Evolutionary conservation across 1,139 yeast species (phyloP).

Genomic region (Suhomyces chickasaworum): DNA sequence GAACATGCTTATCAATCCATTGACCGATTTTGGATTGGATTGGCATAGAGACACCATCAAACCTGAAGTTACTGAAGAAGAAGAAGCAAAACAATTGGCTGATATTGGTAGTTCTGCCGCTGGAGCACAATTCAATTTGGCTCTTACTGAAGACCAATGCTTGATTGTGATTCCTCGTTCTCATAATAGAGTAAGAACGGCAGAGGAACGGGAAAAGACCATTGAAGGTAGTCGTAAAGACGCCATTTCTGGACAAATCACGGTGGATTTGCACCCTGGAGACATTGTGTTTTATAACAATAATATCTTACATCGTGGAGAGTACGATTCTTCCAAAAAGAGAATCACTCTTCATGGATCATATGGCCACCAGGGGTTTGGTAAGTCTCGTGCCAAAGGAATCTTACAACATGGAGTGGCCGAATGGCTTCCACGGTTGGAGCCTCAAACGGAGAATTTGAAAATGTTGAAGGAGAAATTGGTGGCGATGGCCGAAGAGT

Average conservation of each 20-base stretch:
- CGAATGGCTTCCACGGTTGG: conserved; percentile 49
- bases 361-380: conserved; percentile 50
- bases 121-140: conserved; percentile 58
- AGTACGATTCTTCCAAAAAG: conserved; percentile 41
- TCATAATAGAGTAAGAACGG: conserved; percentile 50
- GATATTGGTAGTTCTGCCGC: conserved; percentile 41
- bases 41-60: conserved; percentile 61
- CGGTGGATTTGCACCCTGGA: conserved; percentile 52
- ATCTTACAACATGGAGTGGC: conserved; percentile 59
- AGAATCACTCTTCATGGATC: conserved; percentile 57
- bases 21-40: conserved; percentile 56
- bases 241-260: conserved; percentile 42
- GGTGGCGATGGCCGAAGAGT: conserved; percentile 39
- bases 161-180: conserved; percentile 56
- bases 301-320: conserved; percentile 55
- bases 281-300: conserved; percentile 57
- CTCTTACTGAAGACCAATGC: conserved; percentile 52
- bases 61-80: conserved; percentile 51
- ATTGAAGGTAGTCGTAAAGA: conserved; percentile 38
- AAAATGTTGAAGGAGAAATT: conserved; percentile 37
- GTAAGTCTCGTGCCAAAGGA: conserved; percentile 51
- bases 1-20: conserved; percentile 59
- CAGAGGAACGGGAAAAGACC: conserved; percentile 49
- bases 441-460: conserved; percentile 41
- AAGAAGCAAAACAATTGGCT: conserved; percentile 44